phyloP scores from a whole-genome alignment of 495 filamentous ascomycete species.

The Friedmanniomyces endolithicus region DNA sequence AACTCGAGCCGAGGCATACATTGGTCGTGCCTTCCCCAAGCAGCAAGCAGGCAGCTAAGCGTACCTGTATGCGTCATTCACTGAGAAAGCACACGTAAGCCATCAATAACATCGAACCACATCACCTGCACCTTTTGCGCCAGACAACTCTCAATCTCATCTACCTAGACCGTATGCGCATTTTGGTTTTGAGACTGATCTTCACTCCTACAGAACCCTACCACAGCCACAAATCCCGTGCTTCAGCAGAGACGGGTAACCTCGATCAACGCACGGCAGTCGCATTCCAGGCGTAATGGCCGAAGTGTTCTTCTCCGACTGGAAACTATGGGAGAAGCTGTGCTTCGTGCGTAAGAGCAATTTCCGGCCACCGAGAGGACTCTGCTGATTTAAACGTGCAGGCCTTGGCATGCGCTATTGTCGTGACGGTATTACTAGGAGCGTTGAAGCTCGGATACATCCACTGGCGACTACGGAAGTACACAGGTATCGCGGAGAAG shows the following conservation, averaged over 20 bases:
- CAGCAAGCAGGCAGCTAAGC: neutral
- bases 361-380: neutral
- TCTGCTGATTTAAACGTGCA: conserved; percentile 7
- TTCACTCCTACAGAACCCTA: neutral
- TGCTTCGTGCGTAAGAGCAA: conserved; percentile 73
- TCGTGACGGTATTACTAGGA: conserved; percentile 36
- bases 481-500: conserved; percentile 50
- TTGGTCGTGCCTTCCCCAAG: conserved; percentile 2
- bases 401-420: conserved; percentile 25
- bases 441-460: conserved; percentile 48
- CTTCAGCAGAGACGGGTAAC: neutral
- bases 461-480: conserved; percentile 51
- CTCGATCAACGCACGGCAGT: neutral
- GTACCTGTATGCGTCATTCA: conserved; percentile 6
- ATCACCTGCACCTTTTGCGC: too few relatives aligned
- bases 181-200: neutral
- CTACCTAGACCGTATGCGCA: too few relatives aligned
- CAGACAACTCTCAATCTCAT: too few relatives aligned
- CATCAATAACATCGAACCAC: neutral
- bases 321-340: conserved; percentile 86
- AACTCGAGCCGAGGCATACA: neutral
- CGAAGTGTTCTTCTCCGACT: conserved; percentile 54
- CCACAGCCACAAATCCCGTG: neutral
- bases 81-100: neutral
- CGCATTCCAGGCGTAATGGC: conserved; percentile 6